Evolutionary conservation across 148 eudicot genomes (phyloP).

Genomic region (Vaccinium macrocarpon): DNA sequence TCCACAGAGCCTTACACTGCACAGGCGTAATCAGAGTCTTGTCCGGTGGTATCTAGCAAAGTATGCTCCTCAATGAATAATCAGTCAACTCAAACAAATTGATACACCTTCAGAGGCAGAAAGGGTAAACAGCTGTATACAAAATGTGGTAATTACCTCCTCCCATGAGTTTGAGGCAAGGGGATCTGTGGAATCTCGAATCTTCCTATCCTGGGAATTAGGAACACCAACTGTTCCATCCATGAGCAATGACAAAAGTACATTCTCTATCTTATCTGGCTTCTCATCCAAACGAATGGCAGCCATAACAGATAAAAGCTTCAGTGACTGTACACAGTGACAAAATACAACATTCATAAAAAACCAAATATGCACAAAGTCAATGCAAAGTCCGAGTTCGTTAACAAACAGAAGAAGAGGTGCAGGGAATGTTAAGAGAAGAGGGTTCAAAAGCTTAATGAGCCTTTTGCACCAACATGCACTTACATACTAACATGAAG

Average conservation of each 20-base stretch:
- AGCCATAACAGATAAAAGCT: slow-evolving; percentile 44
- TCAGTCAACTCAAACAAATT: slow-evolving; percentile 9
- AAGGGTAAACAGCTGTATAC: not conserved
- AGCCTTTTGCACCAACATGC: not conserved
- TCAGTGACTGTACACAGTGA: slow-evolving; percentile 35
- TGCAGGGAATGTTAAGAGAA: not conserved
- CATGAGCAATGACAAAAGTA: slow-evolving; percentile 31
- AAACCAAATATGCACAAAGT: not conserved
- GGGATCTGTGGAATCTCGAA: slow-evolving; percentile 26
- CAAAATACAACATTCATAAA: not conserved
- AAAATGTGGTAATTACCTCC: slow-evolving; percentile 24
- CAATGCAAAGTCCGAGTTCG: not conserved
- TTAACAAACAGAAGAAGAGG: not conserved
- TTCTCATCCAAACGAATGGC: slow-evolving; percentile 45
- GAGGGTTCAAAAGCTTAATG: not conserved
- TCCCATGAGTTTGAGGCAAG: slow-evolving; percentile 42
- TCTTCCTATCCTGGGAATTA: slow-evolving; percentile 11
- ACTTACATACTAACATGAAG: not conserved
- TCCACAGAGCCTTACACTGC: slow-evolving; percentile 49
- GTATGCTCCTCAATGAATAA: not conserved
- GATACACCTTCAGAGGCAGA: not conserved
- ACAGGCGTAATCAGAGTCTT: slow-evolving; percentile 38
- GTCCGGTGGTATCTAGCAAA: slow-evolving; percentile 27
- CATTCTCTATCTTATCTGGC: slow-evolving; percentile 32
- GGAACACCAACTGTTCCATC: slow-evolving; percentile 19